A percentile compares a stretch with the other conserved stretches of the same genome.
Conservation (phyloP, 805 yeast species). For the Starmerella stellata region DNA sequence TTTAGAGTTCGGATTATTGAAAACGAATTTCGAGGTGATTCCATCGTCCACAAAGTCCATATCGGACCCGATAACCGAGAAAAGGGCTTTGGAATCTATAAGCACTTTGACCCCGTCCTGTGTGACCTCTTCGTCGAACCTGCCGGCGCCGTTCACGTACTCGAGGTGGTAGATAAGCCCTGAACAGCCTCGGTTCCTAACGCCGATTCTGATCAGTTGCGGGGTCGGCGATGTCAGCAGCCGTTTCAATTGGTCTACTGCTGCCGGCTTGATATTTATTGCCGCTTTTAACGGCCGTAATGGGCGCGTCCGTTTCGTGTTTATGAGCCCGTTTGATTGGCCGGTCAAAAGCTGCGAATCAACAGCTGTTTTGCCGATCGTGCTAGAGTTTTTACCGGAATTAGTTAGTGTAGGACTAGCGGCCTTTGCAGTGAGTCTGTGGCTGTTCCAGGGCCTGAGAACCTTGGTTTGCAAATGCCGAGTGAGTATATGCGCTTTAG, state of each 20-base stretch:
- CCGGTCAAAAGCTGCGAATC: too few relatives aligned
- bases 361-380: too few relatives aligned
- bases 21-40: slow-evolving; percentile 70
- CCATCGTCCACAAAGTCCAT: slow-evolving; percentile 98
- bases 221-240: slow-evolving; percentile 71
- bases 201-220: slow-evolving; percentile 76
- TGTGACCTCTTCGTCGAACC: slow-evolving; percentile 77
- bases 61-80: slow-evolving; percentile 88
- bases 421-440: background rate
- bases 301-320: slow-evolving; percentile 27
- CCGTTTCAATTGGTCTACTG: slow-evolving; percentile 49
- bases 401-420: too few relatives aligned
- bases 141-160: slow-evolving; percentile 78
- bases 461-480: too few relatives aligned
- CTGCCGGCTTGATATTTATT: slow-evolving; percentile 59
- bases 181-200: slow-evolving; percentile 91
- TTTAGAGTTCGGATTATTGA: slow-evolving; percentile 88
- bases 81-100: slow-evolving; percentile 88
- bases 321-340: background rate
- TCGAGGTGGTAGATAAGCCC: slow-evolving; percentile 84
- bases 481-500: too few relatives aligned
- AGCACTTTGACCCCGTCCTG: slow-evolving; percentile 88
- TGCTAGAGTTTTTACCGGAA: too few relatives aligned
- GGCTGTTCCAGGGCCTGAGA: slow-evolving; percentile 1
- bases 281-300: slow-evolving; percentile 80